Evolutionary conservation across 345 rosid genomes (phyloP), one percentile per base, ranked within the genome.

Genomic region (Syzygium grande): DNA sequence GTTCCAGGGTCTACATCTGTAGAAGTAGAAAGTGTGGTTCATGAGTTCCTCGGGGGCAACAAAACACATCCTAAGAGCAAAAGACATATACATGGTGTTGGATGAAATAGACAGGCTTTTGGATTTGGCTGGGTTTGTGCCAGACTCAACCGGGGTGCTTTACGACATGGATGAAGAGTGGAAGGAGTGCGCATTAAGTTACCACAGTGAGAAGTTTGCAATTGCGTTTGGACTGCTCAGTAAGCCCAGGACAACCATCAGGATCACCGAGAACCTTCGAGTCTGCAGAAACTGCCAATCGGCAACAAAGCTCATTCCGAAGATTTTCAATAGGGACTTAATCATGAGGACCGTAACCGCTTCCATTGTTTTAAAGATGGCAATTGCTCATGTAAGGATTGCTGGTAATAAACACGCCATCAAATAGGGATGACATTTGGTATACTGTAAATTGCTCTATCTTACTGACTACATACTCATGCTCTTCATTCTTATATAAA

Each of bases 351-450:
- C 89, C 88, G 96, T 89, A 90, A 93, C 86, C 95, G 97, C 3
- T 96, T 96, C 91, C 97, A 96, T 90, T 96, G 95, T 91, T 94
- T 95, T 89, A 93, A 87, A 89, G 92, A 94, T 90, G 97, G 97
- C 86, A 87, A 87, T 59, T 95, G 98, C 90, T 95, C 97, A 38
- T 95, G 99, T 89, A 92, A 92, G 41, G 99, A 93, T 73, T 85
- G 68, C 27, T 68, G 87, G 87, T 86, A 54, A 73, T 73, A 25
- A 73, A 34, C 25, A 19, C 49, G 7, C 19, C 10, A 9, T 21
- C 14, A 19, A 19, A 0, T 17, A 19, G 27, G 46, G 80, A 34
- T 41, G 38, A 9, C 80, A 73, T 34, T 34, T 34, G 80, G 49
- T 73, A 73, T 43, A 73, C 19, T 34, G 80, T 73, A 73, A 73